Evolutionary conservation across 2,329 filamentous ascomycete species (phyloP).

Genomic region (Plenodomus tracheiphilus): DNA sequence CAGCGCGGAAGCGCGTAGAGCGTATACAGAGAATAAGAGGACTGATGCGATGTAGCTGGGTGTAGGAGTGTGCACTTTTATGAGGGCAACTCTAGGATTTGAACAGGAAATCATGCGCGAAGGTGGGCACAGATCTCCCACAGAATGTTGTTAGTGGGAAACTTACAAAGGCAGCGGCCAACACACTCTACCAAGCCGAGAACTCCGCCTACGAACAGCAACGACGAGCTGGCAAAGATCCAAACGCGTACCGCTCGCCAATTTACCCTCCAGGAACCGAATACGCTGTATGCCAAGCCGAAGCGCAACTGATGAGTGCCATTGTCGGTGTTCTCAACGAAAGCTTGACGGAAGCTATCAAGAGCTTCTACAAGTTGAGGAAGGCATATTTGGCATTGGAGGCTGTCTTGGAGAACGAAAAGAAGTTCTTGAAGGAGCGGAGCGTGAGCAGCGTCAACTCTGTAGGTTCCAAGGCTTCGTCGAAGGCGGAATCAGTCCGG

Average conservation of each 20-base stretch:
- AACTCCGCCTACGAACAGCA: slow-evolving; percentile 74
- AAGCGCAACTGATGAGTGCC: slow-evolving; percentile 86
- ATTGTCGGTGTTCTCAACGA: slow-evolving; percentile 90
- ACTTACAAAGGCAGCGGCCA: slow-evolving; percentile 59
- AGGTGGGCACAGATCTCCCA: slow-evolving; percentile 45
- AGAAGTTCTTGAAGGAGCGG: slow-evolving; percentile 55
- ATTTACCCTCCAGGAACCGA: slow-evolving; percentile 86
- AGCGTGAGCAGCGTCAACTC: slow-evolving; percentile 40
- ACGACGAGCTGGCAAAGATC: slow-evolving; percentile 70
- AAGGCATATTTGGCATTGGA: slow-evolving; percentile 87
- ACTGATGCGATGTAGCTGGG: slow-evolving; percentile 62
- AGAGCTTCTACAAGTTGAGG: slow-evolving; percentile 88
- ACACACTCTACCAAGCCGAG: slow-evolving; percentile 75
- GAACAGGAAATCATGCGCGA: slow-evolving; percentile 90
- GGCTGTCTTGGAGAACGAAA: slow-evolving; percentile 74
- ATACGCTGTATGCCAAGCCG: slow-evolving; percentile 79
- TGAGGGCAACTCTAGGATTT: slow-evolving; percentile 84
- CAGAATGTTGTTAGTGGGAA: neutral
- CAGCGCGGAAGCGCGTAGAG: neutral
- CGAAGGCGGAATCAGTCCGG: slow-evolving; percentile 26
- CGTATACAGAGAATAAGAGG: neutral
- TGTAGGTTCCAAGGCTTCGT: slow-evolving; percentile 19
- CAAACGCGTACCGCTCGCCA: slow-evolving; percentile 57
- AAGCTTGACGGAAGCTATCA: slow-evolving; percentile 86
- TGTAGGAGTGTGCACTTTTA: slow-evolving; percentile 78